phyloP scores from a whole-genome alignment of 352 stramenopile genomes.

The Blastocystis hominis region DNA sequence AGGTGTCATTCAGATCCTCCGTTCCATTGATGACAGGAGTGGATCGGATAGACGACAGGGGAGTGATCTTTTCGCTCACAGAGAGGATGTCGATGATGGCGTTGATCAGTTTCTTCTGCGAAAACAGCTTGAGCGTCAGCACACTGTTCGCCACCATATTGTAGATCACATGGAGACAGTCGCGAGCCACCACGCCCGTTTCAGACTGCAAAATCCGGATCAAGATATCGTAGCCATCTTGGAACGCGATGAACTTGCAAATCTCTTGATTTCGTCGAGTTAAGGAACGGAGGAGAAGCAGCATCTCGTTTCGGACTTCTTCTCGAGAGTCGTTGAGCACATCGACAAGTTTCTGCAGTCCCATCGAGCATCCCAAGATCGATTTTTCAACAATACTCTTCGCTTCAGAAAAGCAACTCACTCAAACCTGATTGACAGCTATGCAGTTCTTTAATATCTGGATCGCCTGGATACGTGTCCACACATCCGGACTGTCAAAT shows the following conservation, averaged over 20 bases:
- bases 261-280: constrained; percentile 60
- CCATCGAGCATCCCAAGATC: constrained; percentile 55
- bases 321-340: constrained; percentile 58
- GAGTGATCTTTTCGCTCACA: not conserved
- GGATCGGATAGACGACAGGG: not conserved
- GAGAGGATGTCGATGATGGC: constrained; percentile 22
- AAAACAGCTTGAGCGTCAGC: constrained; percentile 60
- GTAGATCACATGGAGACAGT: constrained; percentile 60
- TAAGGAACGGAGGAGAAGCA: constrained; percentile 57
- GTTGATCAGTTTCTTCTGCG: constrained; percentile 39
- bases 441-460: constrained; percentile 55
- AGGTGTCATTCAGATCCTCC: not conserved
- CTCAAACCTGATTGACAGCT: constrained; percentile 20
- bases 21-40: not conserved
- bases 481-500: constrained; percentile 39
- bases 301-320: constrained; percentile 60
- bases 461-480: not conserved
- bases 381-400: constrained; percentile 59
- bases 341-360: constrained; percentile 58
- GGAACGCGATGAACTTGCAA: constrained; percentile 60
- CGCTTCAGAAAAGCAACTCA: not conserved
- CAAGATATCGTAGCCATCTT: constrained; percentile 59
- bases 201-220: constrained; percentile 59
- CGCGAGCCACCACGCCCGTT: constrained; percentile 44
- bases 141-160: constrained; percentile 56